These are phyloP conservation scores for Pelargonium australe DNA, from an alignment of 441 rosid genomes.

Conservation along the genomic window DNA sequence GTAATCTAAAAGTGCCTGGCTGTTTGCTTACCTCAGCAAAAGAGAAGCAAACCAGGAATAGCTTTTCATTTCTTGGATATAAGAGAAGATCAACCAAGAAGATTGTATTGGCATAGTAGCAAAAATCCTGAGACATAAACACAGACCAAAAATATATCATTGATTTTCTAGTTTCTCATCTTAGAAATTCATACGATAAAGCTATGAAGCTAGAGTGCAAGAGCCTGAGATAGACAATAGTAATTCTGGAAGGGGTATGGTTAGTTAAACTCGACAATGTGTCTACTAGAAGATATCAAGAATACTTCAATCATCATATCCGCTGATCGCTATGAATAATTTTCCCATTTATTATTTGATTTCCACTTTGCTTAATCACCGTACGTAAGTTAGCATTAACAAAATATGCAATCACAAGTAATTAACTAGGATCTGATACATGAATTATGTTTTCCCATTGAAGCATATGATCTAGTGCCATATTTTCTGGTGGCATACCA, in stretches of 20 bases:
- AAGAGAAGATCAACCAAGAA: slow-evolving; percentile 82
- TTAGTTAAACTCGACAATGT: no score
- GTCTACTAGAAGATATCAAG: no score
- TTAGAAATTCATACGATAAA: not conserved
- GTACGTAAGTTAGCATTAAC: no score
- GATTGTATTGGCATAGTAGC: slow-evolving; percentile 94
- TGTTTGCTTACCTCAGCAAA: slow-evolving; percentile 74
- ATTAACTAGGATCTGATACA: not conserved
- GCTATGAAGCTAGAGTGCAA: not conserved
- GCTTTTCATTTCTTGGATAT: slow-evolving; percentile 74
- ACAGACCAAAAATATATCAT: slow-evolving; percentile 7
- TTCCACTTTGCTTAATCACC: no score
- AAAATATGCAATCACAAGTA: no score
- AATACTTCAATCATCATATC: no score
- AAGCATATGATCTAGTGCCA: not conserved
- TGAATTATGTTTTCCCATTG: not conserved
- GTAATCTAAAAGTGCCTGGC: slow-evolving; percentile 1
- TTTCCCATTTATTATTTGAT: no score
- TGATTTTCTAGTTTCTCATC: slow-evolving; percentile 3
- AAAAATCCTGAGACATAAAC: slow-evolving; percentile 62
- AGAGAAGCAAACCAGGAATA: slow-evolving; percentile 94
- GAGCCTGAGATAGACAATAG: no score
- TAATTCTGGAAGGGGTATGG: no score
- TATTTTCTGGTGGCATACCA: not conserved
- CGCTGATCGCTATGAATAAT: no score